Evolutionary conservation across 805 yeast species (phyloP), one percentile per base, ranked within the genome.

Genomic region (Metschnikowia borealis): DNA sequence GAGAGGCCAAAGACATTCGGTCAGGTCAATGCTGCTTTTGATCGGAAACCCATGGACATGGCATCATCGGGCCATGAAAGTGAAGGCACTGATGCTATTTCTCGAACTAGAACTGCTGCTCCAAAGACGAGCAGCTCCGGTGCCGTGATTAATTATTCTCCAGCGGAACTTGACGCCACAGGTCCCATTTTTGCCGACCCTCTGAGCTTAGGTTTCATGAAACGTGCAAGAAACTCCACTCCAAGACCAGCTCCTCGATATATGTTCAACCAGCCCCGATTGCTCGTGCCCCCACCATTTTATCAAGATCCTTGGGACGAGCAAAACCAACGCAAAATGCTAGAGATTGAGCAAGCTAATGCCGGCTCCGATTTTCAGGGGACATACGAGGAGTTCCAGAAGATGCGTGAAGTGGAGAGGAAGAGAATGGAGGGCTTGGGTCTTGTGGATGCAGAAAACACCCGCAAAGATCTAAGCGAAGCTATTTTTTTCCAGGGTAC

Each of bases 401-500:
- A 71, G 46, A 76, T 87, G 81, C 76, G 96, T 50, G 90, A 85
- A 15, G 65, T 63, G 6, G 98, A 91, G 67, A 74, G 98, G 51
- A 68, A 69, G 39, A 75, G 81, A 49, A 90, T 91, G 96, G 96
- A 90, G 61, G 67, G 72, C 1, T 69, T 82, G 50, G 95, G 95
- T 0, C 70, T 89, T 3, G 97, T 94, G 3, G 99, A 94, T 65
- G 85, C 84, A 41, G 96, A 89, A 56, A 90, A 89, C 55, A 81
- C 80, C 0, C 81, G 89, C 38, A 89, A 90, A 66, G 83, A 85
- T 49, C 73, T 94, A n/a, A 83, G 81, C 53, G 96, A 92, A 53
- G 99, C 98, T 1, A 89, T 94, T 46, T 66, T 78, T 2, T 94
- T 94, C 62, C 80, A 81, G 51, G 99, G 99, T 3, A 79, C 96